Evolutionary conservation across 495 filamentous ascomycete genomes (phyloP).

Genomic region (Talaromyces thailandensis): DNA sequence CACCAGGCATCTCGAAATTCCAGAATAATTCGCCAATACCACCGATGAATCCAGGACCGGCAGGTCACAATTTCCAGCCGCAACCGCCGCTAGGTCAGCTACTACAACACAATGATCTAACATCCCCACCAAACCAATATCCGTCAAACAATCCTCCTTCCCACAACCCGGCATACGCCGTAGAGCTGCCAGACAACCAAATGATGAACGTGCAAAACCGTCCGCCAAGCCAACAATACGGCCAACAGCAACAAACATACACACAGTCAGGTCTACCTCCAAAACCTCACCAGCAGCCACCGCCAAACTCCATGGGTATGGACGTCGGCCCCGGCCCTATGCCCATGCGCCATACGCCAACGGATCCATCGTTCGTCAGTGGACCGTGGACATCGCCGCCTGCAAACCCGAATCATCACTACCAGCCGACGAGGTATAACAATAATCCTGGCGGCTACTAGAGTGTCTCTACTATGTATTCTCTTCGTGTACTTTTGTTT

Average conservation of each 20-base stretch:
- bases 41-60: background rate
- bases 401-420: background rate
- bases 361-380: conserved; percentile 7
- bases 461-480: background rate
- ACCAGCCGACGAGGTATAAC: background rate
- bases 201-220: background rate
- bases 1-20: background rate
- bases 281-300: background rate
- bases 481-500: background rate
- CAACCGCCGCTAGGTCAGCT: background rate
- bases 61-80: background rate
- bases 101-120: background rate
- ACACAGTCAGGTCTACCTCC: background rate
- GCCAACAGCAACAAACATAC: background rate
- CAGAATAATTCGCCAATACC: background rate
- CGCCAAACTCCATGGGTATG: background rate
- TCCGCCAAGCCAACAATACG: background rate
- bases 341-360: conserved; percentile 3
- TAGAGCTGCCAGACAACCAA: conserved; percentile 7
- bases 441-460: conserved; percentile 2
- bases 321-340: background rate
- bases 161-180: background rate
- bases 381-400: conserved; percentile 8
- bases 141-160: background rate
- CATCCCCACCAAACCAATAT: background rate